Evolutionary conservation across 805 yeast species (phyloP).

Genomic region (Vanderwaltozyma tropicalis): DNA sequence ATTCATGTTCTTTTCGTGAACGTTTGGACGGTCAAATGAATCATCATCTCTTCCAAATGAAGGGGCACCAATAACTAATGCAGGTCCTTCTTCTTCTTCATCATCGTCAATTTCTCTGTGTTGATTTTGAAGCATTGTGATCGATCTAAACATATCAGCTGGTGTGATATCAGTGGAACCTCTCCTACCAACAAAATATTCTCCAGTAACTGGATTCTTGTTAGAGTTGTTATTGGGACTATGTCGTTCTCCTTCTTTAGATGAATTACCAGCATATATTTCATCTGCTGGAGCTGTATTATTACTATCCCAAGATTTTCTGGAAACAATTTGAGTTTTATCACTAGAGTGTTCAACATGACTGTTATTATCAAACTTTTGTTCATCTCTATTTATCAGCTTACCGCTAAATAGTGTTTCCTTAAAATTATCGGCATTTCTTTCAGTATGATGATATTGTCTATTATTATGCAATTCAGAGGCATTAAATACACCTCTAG

Average conservation of each 20-base stretch:
- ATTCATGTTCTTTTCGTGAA: too few species aligned
- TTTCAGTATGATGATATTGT: not conserved
- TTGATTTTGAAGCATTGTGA: conserved; percentile 62
- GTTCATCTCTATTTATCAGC: conserved; percentile 25
- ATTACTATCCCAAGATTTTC: conserved; percentile 6
- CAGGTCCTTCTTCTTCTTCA: conserved; percentile 62
- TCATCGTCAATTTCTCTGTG: conserved; percentile 31
- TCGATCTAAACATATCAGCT: conserved; percentile 73
- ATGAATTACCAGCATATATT: not conserved
- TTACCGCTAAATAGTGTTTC: conserved; percentile 29
- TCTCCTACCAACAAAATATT: conserved; percentile 27
- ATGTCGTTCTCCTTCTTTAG: too few species aligned
- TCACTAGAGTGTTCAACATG: not conserved
- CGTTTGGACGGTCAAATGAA: not conserved
- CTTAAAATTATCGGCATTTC: conserved; percentile 19
- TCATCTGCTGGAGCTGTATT: conserved; percentile 4
- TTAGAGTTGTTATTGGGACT: conserved; percentile 3
- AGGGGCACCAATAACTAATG: conserved; percentile 68
- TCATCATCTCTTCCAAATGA: not conserved
- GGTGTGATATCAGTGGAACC: conserved; percentile 52
- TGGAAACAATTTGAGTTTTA: not conserved
- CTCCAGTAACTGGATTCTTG: too few species aligned
- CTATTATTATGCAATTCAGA: not conserved
- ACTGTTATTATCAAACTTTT: not conserved
- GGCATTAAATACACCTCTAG: conserved; percentile 4